These are phyloP conservation scores for Pyrus betulifolia DNA, from an alignment of 306 rosid species.

Conservation along the genomic window DNA sequence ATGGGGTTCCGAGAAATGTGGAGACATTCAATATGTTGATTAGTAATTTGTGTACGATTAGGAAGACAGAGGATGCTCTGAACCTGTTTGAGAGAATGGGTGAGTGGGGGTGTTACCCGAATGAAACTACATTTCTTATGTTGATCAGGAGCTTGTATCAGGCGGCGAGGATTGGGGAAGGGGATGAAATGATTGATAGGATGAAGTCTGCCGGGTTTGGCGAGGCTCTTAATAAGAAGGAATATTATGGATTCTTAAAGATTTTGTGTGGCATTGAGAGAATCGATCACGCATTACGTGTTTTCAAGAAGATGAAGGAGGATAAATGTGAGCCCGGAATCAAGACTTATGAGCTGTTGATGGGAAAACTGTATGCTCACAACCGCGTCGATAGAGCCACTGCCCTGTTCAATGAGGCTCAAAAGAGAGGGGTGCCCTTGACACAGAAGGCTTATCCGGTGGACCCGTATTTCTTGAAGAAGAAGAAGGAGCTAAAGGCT, in stretches of 20 bases:
- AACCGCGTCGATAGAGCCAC: slow-evolving; percentile 56
- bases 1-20: slow-evolving; percentile 69
- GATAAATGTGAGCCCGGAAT: slow-evolving; percentile 68
- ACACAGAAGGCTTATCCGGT: slow-evolving; percentile 42
- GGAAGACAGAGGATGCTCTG: slow-evolving; percentile 60
- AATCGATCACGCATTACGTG: slow-evolving; percentile 60
- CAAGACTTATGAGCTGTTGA: slow-evolving; percentile 56
- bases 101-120: slow-evolving; percentile 50
- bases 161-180: slow-evolving; percentile 73
- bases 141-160: slow-evolving; percentile 65
- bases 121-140: slow-evolving; percentile 42
- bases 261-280: slow-evolving; percentile 82
- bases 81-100: slow-evolving; percentile 48
- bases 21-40: slow-evolving; percentile 77
- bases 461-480: slow-evolving; percentile 51
- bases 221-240: slow-evolving; percentile 48
- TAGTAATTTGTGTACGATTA: slow-evolving; percentile 62
- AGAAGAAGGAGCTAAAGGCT: slow-evolving; percentile 35
- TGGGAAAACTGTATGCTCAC: slow-evolving; percentile 55
- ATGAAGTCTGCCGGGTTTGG: slow-evolving; percentile 61
- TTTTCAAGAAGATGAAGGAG: slow-evolving; percentile 68
- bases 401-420: slow-evolving; percentile 55
- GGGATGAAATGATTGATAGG: slow-evolving; percentile 81
- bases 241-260: slow-evolving; percentile 51
- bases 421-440: slow-evolving; percentile 33